phyloP scores from a whole-genome alignment of 164 flowering plant genomes.

The Vitis amurensis region DNA sequence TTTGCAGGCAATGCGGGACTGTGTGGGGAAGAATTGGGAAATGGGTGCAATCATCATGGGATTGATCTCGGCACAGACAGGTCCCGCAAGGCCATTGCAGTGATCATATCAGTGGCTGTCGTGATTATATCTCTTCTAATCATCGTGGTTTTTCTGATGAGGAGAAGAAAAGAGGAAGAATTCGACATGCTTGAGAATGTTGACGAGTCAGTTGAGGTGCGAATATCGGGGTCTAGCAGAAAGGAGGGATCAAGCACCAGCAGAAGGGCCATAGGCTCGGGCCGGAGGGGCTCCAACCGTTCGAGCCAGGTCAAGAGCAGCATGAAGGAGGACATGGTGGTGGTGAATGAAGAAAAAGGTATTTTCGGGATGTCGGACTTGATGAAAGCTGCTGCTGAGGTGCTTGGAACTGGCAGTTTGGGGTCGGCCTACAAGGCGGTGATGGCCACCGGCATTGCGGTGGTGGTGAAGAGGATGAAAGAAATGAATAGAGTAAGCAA shows the following conservation, averaged over 20 bases:
- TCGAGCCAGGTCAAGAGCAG: slow-evolving; percentile 1
- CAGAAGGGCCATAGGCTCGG: slow-evolving; percentile 7
- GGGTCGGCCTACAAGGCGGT: slow-evolving; percentile 82
- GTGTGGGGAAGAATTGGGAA: slow-evolving; percentile 44
- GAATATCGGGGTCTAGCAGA: slow-evolving; percentile 9
- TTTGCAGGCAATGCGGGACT: slow-evolving; percentile 55
- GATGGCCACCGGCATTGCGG: slow-evolving; percentile 63
- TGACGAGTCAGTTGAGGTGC: slow-evolving; percentile 33
- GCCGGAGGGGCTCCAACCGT: slow-evolving; percentile 11
- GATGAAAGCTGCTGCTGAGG: slow-evolving; percentile 94
- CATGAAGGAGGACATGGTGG: slow-evolving; percentile 38
- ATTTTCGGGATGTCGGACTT: slow-evolving; percentile 68
- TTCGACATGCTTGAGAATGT: slow-evolving; percentile 22
- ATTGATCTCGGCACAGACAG: background rate
- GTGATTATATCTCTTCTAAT: slow-evolving; percentile 13
- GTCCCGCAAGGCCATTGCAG: background rate
- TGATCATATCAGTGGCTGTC: slow-evolving; percentile 1
- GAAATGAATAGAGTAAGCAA: slow-evolving; percentile 60
- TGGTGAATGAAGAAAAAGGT: slow-evolving; percentile 70
- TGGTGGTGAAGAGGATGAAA: slow-evolving; percentile 86
- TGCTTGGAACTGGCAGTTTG: slow-evolving; percentile 66
- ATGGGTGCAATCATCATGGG: slow-evolving; percentile 17
- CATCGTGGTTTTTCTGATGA: slow-evolving; percentile 14
- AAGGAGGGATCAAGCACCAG: background rate
- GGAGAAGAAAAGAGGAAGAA: slow-evolving; percentile 16